phyloP scores from a whole-genome alignment of 2,329 filamentous ascomycete genomes.

The Aspergillus latus region DNA sequence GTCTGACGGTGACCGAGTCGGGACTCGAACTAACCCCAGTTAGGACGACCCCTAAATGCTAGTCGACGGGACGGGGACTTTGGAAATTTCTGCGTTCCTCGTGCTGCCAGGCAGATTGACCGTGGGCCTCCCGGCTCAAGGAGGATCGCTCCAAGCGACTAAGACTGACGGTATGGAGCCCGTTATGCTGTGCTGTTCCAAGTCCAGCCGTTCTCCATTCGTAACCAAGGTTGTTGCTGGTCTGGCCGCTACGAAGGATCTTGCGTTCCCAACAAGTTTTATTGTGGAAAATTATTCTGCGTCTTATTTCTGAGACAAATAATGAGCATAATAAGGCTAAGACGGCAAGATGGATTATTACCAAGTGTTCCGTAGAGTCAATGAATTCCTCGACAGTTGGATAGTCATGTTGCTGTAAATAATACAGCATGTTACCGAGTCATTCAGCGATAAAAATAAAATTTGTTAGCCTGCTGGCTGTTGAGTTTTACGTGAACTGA shows the following conservation, averaged over 20 bases:
- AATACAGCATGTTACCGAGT: neutral
- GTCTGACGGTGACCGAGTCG: slow-evolving; percentile 3
- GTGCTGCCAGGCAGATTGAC: neutral
- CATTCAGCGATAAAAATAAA: slow-evolving; percentile 1
- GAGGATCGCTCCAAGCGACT: neutral
- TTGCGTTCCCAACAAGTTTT: neutral
- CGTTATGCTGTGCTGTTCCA: neutral
- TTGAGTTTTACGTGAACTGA: slow-evolving; percentile 1
- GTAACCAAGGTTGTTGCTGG: slow-evolving; percentile 10
- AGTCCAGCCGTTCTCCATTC: slow-evolving; percentile 2
- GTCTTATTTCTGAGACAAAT: neutral
- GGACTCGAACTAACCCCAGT: slow-evolving; percentile 5
- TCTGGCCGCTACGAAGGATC: slow-evolving; percentile 8
- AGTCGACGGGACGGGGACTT: neutral
- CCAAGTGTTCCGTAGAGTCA: too few relatives aligned
- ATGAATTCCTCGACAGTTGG: too few relatives aligned
- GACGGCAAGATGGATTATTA: too few relatives aligned
- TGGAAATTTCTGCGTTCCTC: slow-evolving; percentile 8
- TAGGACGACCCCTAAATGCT: slow-evolving; percentile 3
- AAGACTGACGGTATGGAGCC: neutral
- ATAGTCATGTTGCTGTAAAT: neutral
- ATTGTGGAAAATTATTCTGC: neutral
- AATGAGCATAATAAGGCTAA: neutral
- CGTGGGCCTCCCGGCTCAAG: neutral
- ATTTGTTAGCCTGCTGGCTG: slow-evolving; percentile 2